phyloP scores from a whole-genome alignment of 768 basidiomycete genomes.

The Panaeolus papilionaceus region DNA sequence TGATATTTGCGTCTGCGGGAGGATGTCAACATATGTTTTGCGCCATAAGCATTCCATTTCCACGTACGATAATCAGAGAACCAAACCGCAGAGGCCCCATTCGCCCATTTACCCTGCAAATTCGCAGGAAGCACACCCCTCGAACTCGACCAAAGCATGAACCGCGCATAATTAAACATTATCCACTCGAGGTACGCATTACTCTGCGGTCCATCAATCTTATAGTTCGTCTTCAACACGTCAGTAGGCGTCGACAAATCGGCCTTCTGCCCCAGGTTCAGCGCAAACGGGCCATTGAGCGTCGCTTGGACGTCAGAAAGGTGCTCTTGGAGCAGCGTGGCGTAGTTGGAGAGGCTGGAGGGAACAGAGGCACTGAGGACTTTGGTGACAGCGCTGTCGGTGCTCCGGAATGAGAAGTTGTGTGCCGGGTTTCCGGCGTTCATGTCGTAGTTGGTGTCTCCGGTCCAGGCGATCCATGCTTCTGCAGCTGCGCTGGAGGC shows the following conservation, averaged over 20 bases:
- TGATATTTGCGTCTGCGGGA: constrained; percentile 65
- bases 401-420: constrained; percentile 67
- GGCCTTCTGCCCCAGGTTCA: constrained; percentile 65
- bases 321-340: constrained; percentile 51
- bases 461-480: constrained; percentile 75
- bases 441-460: constrained; percentile 74
- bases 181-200: constrained; percentile 78
- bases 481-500: constrained; percentile 44
- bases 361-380: constrained; percentile 13
- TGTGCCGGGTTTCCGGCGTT: constrained; percentile 61
- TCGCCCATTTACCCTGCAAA: constrained; percentile 77
- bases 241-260: constrained; percentile 62
- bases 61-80: constrained; percentile 39
- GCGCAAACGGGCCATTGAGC: constrained; percentile 52
- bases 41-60: not conserved
- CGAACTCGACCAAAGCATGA: constrained; percentile 66
- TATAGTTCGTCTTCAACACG: constrained; percentile 57
- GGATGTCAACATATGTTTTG: not conserved
- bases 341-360: constrained; percentile 39
- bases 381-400: constrained; percentile 49
- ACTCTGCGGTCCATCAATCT: constrained; percentile 49
- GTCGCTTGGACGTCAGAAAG: constrained; percentile 53
- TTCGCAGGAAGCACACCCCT: constrained; percentile 72
- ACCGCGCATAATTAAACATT: constrained; percentile 74
- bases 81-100: constrained; percentile 63